Percentiles rank a stretch among this genome's conserved stretches.
Evolutionary conservation across 2,329 filamentous ascomycete species (phyloP).

Genomic region (Zymoseptoria brevis): DNA sequence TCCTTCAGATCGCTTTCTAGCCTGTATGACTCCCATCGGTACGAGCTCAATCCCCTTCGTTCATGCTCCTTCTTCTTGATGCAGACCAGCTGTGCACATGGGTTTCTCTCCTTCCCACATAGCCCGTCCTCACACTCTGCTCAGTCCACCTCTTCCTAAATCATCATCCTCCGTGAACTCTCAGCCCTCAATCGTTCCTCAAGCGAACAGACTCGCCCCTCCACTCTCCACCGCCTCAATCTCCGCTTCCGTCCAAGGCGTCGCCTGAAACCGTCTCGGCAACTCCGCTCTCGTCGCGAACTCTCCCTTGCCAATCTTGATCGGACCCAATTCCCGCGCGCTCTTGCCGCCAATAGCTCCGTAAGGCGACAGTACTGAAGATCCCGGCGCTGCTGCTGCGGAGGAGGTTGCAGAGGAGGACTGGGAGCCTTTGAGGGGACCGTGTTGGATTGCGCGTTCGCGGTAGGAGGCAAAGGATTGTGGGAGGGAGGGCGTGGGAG

Average conservation of each 20-base stretch:
- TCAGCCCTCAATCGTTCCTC: not conserved
- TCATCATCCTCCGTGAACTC: too few relatives aligned
- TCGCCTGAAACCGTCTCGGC: constrained; percentile 70
- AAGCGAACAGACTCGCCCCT: constrained; percentile 54
- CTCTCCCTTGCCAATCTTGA: constrained; percentile 63
- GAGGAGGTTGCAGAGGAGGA: constrained; percentile 4
- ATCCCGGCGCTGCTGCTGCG: constrained; percentile 4
- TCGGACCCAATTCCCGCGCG: constrained; percentile 63
- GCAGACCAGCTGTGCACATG: too few relatives aligned
- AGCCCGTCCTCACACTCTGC: too few relatives aligned
- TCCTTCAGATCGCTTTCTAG: too few relatives aligned
- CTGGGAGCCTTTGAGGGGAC: constrained; percentile 48
- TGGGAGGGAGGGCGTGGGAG: constrained; percentile 58
- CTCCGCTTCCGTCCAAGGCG: constrained; percentile 67
- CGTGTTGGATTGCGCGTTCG: constrained; percentile 69
- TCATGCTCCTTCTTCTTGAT: too few relatives aligned
- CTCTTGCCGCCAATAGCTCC: constrained; percentile 51
- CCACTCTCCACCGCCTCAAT: constrained; percentile 95
- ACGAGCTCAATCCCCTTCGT: too few relatives aligned
- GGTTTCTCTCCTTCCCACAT: too few relatives aligned
- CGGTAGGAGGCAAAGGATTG: constrained; percentile 68
- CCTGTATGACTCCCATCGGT: too few relatives aligned
- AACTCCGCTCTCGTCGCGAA: constrained; percentile 87
- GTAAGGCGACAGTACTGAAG: constrained; percentile 21
- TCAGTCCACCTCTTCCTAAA: too few relatives aligned